Percentiles rank a stretch among this genome's conserved stretches.
phyloP scores from a whole-genome alignment of 1,139 yeast genomes.

The Geotrichum histeridarum region DNA sequence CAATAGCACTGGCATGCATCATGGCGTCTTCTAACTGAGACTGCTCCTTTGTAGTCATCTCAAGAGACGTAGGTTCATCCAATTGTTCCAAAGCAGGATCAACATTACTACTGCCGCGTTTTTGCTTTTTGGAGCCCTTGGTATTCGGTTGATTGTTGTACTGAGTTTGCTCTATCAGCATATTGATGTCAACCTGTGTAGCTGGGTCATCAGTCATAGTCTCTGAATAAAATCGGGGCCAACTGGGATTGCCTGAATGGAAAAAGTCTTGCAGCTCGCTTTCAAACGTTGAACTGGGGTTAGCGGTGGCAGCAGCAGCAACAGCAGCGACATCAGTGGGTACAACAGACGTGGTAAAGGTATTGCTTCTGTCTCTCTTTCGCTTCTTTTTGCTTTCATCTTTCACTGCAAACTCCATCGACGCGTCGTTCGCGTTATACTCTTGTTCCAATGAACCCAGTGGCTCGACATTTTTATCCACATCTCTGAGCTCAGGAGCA shows the following conservation, averaged over 20 bases:
- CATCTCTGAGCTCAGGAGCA: slow-evolving; percentile 26
- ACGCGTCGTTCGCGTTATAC: slow-evolving; percentile 20
- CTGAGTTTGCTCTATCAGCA: slow-evolving; percentile 11
- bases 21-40: slow-evolving; percentile 30
- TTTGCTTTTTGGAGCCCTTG: slow-evolving; percentile 2
- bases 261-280: slow-evolving; percentile 18
- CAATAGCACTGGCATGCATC: slow-evolving; percentile 31
- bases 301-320: slow-evolving; percentile 7
- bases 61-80: slow-evolving; percentile 3
- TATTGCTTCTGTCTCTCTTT: slow-evolving; percentile 7
- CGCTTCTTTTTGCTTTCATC: slow-evolving; percentile 19
- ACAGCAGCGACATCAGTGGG: slow-evolving; percentile 6
- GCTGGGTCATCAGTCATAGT: slow-evolving; percentile 10
- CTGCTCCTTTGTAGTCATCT: slow-evolving; percentile 23
- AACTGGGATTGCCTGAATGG: slow-evolving; percentile 15
- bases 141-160: background rate
- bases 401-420: background rate
- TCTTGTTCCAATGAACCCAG: slow-evolving; percentile 23
- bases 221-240: slow-evolving; percentile 20
- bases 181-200: slow-evolving; percentile 11
- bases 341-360: slow-evolving; percentile 13
- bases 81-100: slow-evolving; percentile 17
- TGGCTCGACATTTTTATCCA: slow-evolving; percentile 17
- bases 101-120: slow-evolving; percentile 12
- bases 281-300: slow-evolving; percentile 10